phyloP scores from a whole-genome alignment of 1,284 basidiomycete genomes.

The Trametes polyzona region DNA sequence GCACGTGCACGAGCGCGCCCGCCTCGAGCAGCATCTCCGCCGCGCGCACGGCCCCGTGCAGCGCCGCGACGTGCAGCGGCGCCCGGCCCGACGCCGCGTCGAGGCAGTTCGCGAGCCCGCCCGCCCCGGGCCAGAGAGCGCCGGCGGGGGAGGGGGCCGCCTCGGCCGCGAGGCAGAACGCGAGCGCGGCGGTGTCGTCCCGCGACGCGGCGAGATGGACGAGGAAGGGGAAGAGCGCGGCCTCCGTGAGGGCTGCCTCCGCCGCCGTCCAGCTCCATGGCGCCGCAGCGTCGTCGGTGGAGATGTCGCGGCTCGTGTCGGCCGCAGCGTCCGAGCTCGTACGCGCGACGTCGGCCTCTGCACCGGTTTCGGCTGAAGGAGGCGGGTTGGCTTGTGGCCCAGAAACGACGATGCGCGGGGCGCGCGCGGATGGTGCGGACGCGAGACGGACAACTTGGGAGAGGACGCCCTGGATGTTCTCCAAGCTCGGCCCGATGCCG shows the following conservation, averaged over 20 bases:
- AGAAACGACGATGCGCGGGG: constrained; percentile 51
- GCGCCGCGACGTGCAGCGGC: constrained; percentile 80
- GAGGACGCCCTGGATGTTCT: constrained; percentile 66
- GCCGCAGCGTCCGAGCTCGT: too few relatives aligned
- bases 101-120: constrained; percentile 71
- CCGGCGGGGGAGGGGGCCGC: constrained; percentile 24
- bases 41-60: constrained; percentile 65
- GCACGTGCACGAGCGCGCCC: constrained; percentile 86
- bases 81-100: constrained; percentile 73
- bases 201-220: constrained; percentile 77
- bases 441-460: constrained; percentile 71
- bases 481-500: constrained; percentile 52
- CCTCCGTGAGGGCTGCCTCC: constrained; percentile 69
- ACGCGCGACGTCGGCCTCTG: too few relatives aligned
- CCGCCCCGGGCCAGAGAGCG: constrained; percentile 54
- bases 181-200: constrained; percentile 65
- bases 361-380: too few relatives aligned
- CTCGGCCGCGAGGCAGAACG: constrained; percentile 55
- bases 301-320: constrained; percentile 35
- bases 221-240: constrained; percentile 72
- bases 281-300: constrained; percentile 58
- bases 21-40: constrained; percentile 68
- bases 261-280: constrained; percentile 79
- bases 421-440: constrained; percentile 42
- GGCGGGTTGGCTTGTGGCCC: constrained; percentile 12